phyloP scores from a whole-genome alignment of 2,329 filamentous ascomycete genomes.

The Aureobasidium pullulans region DNA sequence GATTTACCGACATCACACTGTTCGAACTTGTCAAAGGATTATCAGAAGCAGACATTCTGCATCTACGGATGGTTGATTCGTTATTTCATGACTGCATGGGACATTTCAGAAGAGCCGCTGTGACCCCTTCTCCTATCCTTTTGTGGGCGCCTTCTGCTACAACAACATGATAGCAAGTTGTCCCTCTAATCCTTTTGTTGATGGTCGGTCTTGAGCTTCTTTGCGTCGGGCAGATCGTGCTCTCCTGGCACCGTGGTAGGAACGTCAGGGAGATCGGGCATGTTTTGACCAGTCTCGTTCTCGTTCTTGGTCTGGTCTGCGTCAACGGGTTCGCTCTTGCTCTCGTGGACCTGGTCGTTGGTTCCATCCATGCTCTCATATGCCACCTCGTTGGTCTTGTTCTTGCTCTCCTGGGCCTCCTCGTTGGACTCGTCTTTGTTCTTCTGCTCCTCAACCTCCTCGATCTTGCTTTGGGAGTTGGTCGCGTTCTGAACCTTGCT shows the following conservation, averaged over 20 bases:
- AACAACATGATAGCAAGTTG: not conserved
- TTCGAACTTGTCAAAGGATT: no score
- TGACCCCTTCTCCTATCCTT: not conserved
- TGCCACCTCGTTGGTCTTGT: no score
- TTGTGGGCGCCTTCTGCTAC: not conserved
- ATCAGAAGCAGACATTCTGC: not conserved
- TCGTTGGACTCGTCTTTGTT: no score
- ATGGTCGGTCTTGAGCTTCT: constrained; percentile 37
- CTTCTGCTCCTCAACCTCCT: not conserved
- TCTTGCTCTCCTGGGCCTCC: no score
- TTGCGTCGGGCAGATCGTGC: constrained; percentile 36
- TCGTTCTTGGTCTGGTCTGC: constrained; percentile 16
- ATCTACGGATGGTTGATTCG: not conserved
- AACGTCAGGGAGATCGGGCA: constrained; percentile 41
- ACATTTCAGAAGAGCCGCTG: not conserved
- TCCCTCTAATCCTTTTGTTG: constrained; percentile 17
- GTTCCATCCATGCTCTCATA: no score
- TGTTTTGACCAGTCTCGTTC: constrained; percentile 17
- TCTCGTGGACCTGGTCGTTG: no score
- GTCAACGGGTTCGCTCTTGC: not conserved
- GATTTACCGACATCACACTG: not conserved
- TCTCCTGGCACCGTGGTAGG: constrained; percentile 41
- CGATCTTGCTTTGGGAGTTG: not conserved
- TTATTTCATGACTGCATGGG: constrained; percentile 8
- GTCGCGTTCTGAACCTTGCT: no score